Percentiles rank a stretch among this genome's conserved stretches.
Evolutionary conservation across 768 basidiomycete genomes (phyloP).

Genomic region (Nidularia sp.): DNA sequence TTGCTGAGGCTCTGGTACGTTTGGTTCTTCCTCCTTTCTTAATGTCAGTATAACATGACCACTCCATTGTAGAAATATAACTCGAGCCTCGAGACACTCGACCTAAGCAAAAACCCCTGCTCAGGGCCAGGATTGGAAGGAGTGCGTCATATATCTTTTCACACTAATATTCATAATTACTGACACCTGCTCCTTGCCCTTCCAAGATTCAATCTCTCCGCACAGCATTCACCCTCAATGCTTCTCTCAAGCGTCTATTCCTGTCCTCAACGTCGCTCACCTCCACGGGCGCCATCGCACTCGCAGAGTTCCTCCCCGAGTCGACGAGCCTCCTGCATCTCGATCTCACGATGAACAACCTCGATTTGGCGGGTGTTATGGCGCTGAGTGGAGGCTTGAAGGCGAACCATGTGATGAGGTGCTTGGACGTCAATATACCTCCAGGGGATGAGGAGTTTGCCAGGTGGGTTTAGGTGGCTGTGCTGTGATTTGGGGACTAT

Average conservation of each 20-base stretch:
- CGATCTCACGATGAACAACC: constrained; percentile 77
- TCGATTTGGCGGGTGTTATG: constrained; percentile 91
- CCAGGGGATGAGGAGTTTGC: constrained; percentile 81
- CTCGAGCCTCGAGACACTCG: constrained; percentile 86
- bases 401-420: constrained; percentile 81
- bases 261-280: constrained; percentile 79
- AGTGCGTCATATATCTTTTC: constrained; percentile 40
- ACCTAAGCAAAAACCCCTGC: constrained; percentile 91
- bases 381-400: constrained; percentile 86
- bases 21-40: not conserved
- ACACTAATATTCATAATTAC: not conserved
- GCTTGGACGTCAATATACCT: constrained; percentile 90
- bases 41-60: not conserved
- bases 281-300: constrained; percentile 84
- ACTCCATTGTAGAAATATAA: constrained; percentile 78
- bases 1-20: constrained; percentile 84
- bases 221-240: constrained; percentile 90
- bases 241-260: constrained; percentile 88
- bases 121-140: constrained; percentile 87
- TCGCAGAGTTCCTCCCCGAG: constrained; percentile 96
- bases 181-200: not conserved
- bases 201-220: constrained; percentile 78
- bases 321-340: constrained; percentile 84
- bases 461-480: constrained; percentile 30
- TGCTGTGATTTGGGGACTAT: not conserved